Evolutionary conservation across 495 filamentous ascomycete species (phyloP), one percentile per base, ranked within the genome.

Genomic region (Aspergillus mulundensis): DNA sequence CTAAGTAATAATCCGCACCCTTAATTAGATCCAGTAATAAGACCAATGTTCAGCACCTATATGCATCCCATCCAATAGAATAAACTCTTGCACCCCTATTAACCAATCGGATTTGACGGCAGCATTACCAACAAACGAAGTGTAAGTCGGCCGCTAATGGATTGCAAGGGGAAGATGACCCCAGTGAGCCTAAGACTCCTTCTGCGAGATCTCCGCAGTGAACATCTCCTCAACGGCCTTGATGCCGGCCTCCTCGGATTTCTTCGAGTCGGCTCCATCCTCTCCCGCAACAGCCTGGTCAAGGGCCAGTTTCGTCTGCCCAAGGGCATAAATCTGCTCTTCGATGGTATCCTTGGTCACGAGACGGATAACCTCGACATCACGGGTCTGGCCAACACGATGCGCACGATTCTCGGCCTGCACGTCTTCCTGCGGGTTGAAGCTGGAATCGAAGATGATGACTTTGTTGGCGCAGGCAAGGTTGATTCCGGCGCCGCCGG

Each of bases 321-420:
- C 93, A 0, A 97, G 79, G 16, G 87, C 85, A 64, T 90, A 84
- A 23, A 98, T 96, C 51, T 96, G 87, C 70, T 97, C 90, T 68
- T 98, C 94, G 46, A 98, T 88, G 0, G 93, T 96, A 53, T 81
- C 85, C 48, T 80, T 81, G 2, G 87, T 91, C 53, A 98, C 86
- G 6, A 98, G 78, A 42, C 89, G 80, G 49, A 87, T 74, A 47
- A 98, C 85, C 63, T 97, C 94, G 2, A 98, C 94, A 16, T 91
- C 87, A 23, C 88, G 74, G 8, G 80, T 91, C 69, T 98, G 94
- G 1, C 94, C 95, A 11, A 98, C 89, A 4, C 94, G 84, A 73
- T 98, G 94, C 1, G 94, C 94, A 18, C 94, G 88, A 66, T 98
- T 97, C 72, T 96, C 92, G 0, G 94, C 94, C 68, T 98, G 94